Evolutionary conservation across 2,329 filamentous ascomycete genomes (phyloP), one percentile per base, ranked within the genome.

Genomic region (Aspergillus phoenicis): DNA sequence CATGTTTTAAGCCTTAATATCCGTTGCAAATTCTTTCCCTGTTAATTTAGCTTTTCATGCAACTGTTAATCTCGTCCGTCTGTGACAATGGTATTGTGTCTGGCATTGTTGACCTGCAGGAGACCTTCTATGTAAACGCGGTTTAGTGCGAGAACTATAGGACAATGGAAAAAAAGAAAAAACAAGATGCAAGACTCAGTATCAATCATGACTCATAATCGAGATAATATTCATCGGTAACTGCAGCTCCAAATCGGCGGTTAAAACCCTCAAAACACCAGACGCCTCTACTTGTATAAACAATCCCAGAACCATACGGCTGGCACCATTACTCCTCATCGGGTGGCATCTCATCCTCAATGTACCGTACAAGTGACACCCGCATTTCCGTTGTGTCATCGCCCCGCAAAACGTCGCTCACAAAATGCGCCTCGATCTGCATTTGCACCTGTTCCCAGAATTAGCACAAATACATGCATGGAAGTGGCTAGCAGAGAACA

Each of bases 361-460:
- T 96, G 75, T 96, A 97, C 70, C 94, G 86, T 70, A 98, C 86
- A 70, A 99, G 80, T 28, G 91, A 91, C 72, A 99, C 89, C 71
- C 94, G 86, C 91, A 99, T 97, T 82, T 99, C 95, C 1, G 95
- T 99, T 17, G 91, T 94, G 75, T 99, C 95, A 72, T 97, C 94
- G 3, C 95, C 95, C 59, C 93, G 87, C 62, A 99, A 82, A 33
- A 97, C 85, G 76, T 99, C 95, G 75, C 91, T 97, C 71, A 96
- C 90, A 75, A 98, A 99, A 74, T 96, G 93, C 51, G 92, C 92
- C 75, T 99, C 94, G 4, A 98, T 93, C 78, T 98, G 95, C 92
- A 98, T 97, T 84, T 98, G 94, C 22, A 90, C 87, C 87, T 88
- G 68, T 38, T 38, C 47, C 53, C 17, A 47, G n/a, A 59, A 53